Base-by-base conservation (phyloP, 371 early-diverging fungal species). In the Rhizopus microsporus region DNA sequence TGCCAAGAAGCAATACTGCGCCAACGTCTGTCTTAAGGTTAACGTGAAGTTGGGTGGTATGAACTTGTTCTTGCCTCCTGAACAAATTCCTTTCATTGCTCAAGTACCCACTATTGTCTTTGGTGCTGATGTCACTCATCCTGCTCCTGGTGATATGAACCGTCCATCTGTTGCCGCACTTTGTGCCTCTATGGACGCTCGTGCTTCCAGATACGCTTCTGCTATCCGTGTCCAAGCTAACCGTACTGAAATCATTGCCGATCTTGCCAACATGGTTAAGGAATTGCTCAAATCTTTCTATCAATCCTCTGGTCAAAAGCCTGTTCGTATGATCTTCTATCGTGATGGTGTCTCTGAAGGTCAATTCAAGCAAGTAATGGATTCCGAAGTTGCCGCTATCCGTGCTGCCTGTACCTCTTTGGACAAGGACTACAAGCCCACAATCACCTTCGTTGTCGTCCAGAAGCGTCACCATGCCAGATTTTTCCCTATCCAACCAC, bases 391-490 rank as follows among this genome's bases (percentile, higher is more conserved):
- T 5, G 77, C 84, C 23, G 87, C 92, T 7, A 86, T 99, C 56
- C 76, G 80, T 57, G 74, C 79, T 12, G 98, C 96, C 12, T 97
- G 93, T 73, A 59, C 63, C 7, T 68, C 68, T 0, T 49, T 98
- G 4, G 90, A 91, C 15, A 62, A 69, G 17, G 61, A 61, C 12
- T 96, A 97, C 73, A 71, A 71, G 3, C 98, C 98, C 1, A 80
- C 85, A 30, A 72, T 99, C 51, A 97, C 96, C 1, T 98, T 91
- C 66, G 79, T 98, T 31, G 85, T 94, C 0, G 96, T 94, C 5
- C 96, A 98, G 67, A 98, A 99, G 74, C 87, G 98, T 30, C 99
- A 99, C 69, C 94, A 96, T 63, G 89, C 94, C 17, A 79, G 96
- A 10, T 97, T 99, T 79, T 93, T 94, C 84, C 90, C 93, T 1